Evolutionary conservation across 192 early-diverging fungal species (phyloP).

Genomic region (Entophlyctis luteolus): DNA sequence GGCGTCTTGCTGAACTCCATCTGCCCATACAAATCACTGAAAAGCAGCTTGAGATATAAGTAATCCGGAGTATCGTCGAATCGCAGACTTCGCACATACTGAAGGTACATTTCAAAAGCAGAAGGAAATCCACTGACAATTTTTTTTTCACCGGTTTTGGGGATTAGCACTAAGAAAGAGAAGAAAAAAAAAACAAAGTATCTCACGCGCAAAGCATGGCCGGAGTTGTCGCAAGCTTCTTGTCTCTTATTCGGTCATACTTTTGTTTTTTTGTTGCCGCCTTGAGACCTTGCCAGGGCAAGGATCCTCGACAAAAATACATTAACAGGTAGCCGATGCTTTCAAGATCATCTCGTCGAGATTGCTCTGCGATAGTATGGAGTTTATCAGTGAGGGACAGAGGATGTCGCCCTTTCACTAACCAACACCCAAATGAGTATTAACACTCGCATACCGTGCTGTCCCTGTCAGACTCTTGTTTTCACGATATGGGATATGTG

Average conservation of each 20-base stretch:
- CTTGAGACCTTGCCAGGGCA: conserved; percentile 91
- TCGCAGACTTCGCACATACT: conserved; percentile 57
- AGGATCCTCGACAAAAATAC: conserved; percentile 61
- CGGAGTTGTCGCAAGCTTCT: conserved; percentile 83
- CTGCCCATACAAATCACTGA: conserved; percentile 75
- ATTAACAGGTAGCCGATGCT: conserved; percentile 61
- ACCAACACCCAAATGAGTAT: conserved; percentile 49
- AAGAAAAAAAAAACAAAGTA: conserved; percentile 10
- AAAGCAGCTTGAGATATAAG: conserved; percentile 56
- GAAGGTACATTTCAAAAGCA: conserved; percentile 59
- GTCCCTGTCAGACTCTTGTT: conserved; percentile 62
- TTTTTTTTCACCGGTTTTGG: conserved; percentile 62
- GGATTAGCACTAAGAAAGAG: conserved; percentile 49
- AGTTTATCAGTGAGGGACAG: neutral
- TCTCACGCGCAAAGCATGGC: conserved; percentile 64
- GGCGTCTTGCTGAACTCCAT: conserved; percentile 42
- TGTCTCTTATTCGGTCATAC: conserved; percentile 92
- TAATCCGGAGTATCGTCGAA: conserved; percentile 67
- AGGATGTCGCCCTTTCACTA: neutral
- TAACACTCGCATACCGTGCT: conserved; percentile 55
- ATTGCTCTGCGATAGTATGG: conserved; percentile 45
- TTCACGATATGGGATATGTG: conserved; percentile 60
- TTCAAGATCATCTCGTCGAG: conserved; percentile 60
- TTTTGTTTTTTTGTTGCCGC: conserved; percentile 88
- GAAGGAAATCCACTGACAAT: conserved; percentile 59